Conservation (phyloP, 2,329 filamentous ascomycete genomes). For the Fusarium verticillioides region DNA sequence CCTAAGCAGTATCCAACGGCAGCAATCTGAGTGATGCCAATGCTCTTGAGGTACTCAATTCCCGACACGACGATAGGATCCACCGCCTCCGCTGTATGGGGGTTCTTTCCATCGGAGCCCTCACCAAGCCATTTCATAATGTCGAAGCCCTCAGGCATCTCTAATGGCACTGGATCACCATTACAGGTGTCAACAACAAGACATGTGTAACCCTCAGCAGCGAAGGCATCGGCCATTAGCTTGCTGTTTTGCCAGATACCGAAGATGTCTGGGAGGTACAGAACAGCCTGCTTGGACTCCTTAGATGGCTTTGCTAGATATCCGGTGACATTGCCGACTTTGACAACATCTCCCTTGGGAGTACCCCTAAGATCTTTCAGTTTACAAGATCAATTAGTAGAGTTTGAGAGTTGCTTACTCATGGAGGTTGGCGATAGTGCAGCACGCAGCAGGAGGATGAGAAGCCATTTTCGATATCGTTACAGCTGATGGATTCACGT, state of each 20-base stretch:
- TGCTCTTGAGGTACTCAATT: slow-evolving; percentile 66
- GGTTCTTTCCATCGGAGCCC: slow-evolving; percentile 59
- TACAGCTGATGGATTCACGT: background rate
- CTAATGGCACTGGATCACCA: slow-evolving; percentile 56
- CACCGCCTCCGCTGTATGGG: slow-evolving; percentile 45
- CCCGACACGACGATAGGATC: slow-evolving; percentile 46
- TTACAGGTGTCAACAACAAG: slow-evolving; percentile 51
- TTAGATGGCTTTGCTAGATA: background rate
- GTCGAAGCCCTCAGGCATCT: slow-evolving; percentile 48
- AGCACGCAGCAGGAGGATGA: slow-evolving; percentile 21
- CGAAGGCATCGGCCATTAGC: slow-evolving; percentile 52
- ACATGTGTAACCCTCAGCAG: slow-evolving; percentile 48
- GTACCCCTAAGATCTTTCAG: background rate
- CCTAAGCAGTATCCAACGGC: slow-evolving; percentile 81
- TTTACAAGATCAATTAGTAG: accelerated
- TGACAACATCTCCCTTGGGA: background rate
- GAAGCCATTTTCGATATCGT: slow-evolving; percentile 4
- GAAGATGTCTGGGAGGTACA: slow-evolving; percentile 60
- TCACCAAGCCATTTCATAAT: slow-evolving; percentile 47
- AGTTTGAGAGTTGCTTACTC: background rate
- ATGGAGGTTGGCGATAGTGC: slow-evolving; percentile 15
- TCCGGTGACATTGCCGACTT: background rate
- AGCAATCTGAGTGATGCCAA: slow-evolving; percentile 68
- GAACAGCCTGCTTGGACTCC: slow-evolving; percentile 49
- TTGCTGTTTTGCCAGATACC: slow-evolving; percentile 59